Evolutionary conservation across 495 filamentous ascomycete genomes (phyloP), one percentile per base, ranked within the genome.

Genomic region (Aspergillus cristatus): DNA sequence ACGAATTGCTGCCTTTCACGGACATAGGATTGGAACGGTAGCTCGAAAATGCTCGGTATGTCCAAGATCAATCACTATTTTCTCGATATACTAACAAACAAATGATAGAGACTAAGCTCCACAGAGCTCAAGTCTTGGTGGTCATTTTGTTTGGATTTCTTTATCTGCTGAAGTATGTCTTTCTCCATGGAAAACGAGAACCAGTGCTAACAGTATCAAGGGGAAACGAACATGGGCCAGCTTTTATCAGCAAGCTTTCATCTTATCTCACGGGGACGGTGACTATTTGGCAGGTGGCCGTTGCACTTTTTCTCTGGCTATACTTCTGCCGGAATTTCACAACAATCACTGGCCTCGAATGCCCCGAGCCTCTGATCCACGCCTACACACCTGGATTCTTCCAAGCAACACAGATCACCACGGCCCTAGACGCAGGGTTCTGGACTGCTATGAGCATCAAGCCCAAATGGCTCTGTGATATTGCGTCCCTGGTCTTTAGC

Each of bases 381-480:
- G 81, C 97, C 49, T 98, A 98, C 62, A 85, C 81, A 32, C 72
- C 86, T 32, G 79, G 84, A n/a, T 98, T 93, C 63, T 98, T 96
- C 62, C 81, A 93, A 33, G 93, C 91, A 51, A 97, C 91, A 67
- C 97, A 90, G 91, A 77, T 95, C 15, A 81, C 90, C 28, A 98
- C 91, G 0, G 91, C 86, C 0, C 58, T 98, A 40, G 91, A 98
- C 55, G 91, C 91, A 7, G 91, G 91, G 0, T 98, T 95, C 58
- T 98, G 91, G 91, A 94, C 87, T 0, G 93, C 91, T 4, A 98
- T 98, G 91, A 81, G 78, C 38, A 84, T 98, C 35, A 74, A 73
- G 32, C 75, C 69, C 37, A 89, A 86, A 48, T 87, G 83, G 82
- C 53, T 93, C 13, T 71, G 86, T 16, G 89, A 97, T 54, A 51